phyloP scores from a whole-genome alignment of 768 basidiomycete genomes.

The Heimioporus sp. region DNA sequence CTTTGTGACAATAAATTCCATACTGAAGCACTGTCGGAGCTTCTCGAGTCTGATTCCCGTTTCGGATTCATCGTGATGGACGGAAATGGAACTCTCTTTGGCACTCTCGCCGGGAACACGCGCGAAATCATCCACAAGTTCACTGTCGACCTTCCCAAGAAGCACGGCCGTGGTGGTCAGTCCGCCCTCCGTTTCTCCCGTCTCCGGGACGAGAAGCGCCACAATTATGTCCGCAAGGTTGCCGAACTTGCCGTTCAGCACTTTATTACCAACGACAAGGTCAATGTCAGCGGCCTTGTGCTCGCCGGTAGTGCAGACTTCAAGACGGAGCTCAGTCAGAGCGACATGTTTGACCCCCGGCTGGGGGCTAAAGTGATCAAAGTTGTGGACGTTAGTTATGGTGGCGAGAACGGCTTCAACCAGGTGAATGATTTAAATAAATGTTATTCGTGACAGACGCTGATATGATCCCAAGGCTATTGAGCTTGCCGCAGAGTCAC shows the following conservation, averaged over 20 bases:
- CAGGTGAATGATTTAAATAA: conserved; percentile 54
- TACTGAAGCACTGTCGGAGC: conserved; percentile 94
- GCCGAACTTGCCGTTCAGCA: conserved; percentile 97
- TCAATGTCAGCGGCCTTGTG: conserved; percentile 95
- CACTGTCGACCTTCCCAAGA: conserved; percentile 98
- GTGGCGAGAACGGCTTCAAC: conserved; percentile 98
- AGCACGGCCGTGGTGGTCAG: conserved; percentile 99
- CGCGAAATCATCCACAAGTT: conserved; percentile 98
- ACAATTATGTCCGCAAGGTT: conserved; percentile 99
- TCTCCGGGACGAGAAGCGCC: conserved; percentile 97
- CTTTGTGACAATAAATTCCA: conserved; percentile 99
- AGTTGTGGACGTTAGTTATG: conserved; percentile 97
- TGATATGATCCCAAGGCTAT: conserved; percentile 63
- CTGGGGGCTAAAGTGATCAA: conserved; percentile 93
- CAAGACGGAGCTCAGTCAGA: conserved; percentile 96
- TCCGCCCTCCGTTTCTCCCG: conserved; percentile 99
- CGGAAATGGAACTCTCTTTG: conserved; percentile 96
- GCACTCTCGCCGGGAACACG: conserved; percentile 93
- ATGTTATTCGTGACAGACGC: not conserved
- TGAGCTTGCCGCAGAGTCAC: conserved; percentile 92
- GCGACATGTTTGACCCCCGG: conserved; percentile 93
- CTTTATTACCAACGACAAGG: conserved; percentile 97
- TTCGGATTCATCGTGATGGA: conserved; percentile 99
- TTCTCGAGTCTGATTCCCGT: conserved; percentile 94
- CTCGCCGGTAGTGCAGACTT: conserved; percentile 97